These are phyloP conservation scores for Kwoniella pini DNA, from an alignment of 768 basidiomycete genomes.

Conservation along the genomic window DNA sequence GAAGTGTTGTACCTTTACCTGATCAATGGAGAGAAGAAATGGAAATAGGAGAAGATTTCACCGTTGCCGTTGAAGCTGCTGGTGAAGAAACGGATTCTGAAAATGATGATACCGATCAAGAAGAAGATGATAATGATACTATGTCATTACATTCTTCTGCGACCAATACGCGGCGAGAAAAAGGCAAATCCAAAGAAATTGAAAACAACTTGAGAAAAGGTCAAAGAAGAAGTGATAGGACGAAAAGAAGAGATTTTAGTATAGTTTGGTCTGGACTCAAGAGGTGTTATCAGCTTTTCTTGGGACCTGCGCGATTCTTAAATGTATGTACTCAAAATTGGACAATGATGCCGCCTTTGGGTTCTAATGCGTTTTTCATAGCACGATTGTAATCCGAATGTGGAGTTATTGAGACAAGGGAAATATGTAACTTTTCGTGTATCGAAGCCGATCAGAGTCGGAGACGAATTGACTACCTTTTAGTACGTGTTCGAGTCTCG, in stretches of 20 bases:
- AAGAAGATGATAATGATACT: slow-evolving; percentile 19
- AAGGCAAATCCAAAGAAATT: slow-evolving; percentile 20
- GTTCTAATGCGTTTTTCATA: slow-evolving; percentile 5
- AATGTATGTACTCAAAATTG: slow-evolving; percentile 50
- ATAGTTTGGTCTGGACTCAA: slow-evolving; percentile 51
- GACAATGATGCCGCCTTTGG: too few relatives aligned
- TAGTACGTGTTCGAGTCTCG: slow-evolving; percentile 35
- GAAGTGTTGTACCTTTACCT: slow-evolving; percentile 46
- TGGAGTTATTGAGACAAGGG: slow-evolving; percentile 46
- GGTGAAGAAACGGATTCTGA: slow-evolving; percentile 30
- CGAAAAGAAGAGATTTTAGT: slow-evolving; percentile 48
- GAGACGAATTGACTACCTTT: slow-evolving; percentile 52
- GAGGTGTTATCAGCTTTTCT: slow-evolving; percentile 48
- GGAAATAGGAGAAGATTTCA: slow-evolving; percentile 43
- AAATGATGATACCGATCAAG: slow-evolving; percentile 12
- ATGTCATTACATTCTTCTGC: slow-evolving; percentile 12
- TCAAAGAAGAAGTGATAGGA: slow-evolving; percentile 38
- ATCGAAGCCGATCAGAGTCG: slow-evolving; percentile 38
- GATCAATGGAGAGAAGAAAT: slow-evolving; percentile 44
- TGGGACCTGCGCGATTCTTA: slow-evolving; percentile 52
- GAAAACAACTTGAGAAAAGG: slow-evolving; percentile 10
- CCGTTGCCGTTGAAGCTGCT: slow-evolving; percentile 16
- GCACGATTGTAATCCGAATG: slow-evolving; percentile 54
- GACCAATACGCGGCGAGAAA: slow-evolving; percentile 8
- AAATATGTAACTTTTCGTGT: slow-evolving; percentile 51